A percentile compares a stretch with the other conserved stretches of the same genome.
Evolutionary conservation across 805 yeast species (phyloP).

Genomic region (Hanseniaspora opuntiae): DNA sequence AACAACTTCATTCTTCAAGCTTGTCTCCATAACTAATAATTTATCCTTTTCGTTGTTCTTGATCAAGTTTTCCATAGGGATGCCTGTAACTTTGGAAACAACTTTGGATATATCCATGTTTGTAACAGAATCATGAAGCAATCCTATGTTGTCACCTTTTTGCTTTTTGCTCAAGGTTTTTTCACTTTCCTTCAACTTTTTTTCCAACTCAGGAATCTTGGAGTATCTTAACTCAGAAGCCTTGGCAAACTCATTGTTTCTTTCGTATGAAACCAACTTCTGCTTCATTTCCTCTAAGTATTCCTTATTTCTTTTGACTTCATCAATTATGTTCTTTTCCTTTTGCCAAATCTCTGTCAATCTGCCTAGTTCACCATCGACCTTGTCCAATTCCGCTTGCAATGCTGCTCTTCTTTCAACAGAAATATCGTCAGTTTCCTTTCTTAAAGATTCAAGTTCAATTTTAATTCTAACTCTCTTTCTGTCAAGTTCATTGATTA

Average conservation of each 20-base stretch:
- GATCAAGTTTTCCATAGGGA: slow-evolving; percentile 80
- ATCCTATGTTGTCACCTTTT: slow-evolving; percentile 26
- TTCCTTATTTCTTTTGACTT: slow-evolving; percentile 64
- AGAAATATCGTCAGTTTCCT: slow-evolving; percentile 79
- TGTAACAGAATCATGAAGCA: slow-evolving; percentile 74
- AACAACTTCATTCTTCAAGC: slow-evolving; percentile 63
- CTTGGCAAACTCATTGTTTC: slow-evolving; percentile 71
- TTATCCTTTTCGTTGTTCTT: slow-evolving; percentile 83
- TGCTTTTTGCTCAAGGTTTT: slow-evolving; percentile 15
- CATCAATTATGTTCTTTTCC: slow-evolving; percentile 64
- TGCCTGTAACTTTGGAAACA: slow-evolving; percentile 87
- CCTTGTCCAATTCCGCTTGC: slow-evolving; percentile 49
- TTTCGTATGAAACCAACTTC: slow-evolving; percentile 68
- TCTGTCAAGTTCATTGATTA: slow-evolving; percentile 77
- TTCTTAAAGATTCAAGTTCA: slow-evolving; percentile 83
- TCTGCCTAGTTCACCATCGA: slow-evolving; percentile 52
- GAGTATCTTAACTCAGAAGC: slow-evolving; percentile 87
- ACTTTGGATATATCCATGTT: slow-evolving; percentile 89
- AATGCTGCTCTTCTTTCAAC: slow-evolving; percentile 63
- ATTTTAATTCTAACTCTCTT: slow-evolving; percentile 86
- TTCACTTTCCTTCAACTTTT: slow-evolving; percentile 26
- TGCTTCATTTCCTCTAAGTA: slow-evolving; percentile 72
- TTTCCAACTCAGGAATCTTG: slow-evolving; percentile 67
- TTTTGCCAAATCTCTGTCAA: slow-evolving; percentile 77
- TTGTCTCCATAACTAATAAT: slow-evolving; percentile 71